Evolutionary conservation across 805 yeast species (phyloP), one percentile per base, ranked within the genome.

Genomic region (Candida ipomoeae): DNA sequence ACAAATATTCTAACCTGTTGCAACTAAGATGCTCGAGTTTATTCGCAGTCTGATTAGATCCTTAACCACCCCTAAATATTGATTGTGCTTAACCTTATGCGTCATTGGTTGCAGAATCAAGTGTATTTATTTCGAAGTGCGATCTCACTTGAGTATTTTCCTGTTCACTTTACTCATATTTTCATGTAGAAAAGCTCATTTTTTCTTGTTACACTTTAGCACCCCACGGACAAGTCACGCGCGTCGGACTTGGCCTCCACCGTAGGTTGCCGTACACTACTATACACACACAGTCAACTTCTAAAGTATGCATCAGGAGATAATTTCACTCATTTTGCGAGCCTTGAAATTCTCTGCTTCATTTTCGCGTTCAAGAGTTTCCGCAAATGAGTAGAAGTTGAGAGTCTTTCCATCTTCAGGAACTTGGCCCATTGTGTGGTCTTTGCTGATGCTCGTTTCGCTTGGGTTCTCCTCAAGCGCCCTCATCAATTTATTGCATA

Each of bases 301-400:
- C 11, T 10, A 26, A 26, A 26, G 11, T 26, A 26, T 23, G 33
- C 17, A 5, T 29, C 34, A 44, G 15, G 23, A 38, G 15, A 46
- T 39, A n/a, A 48, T 23, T 14, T 48, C 51, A 23, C 54, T 44
- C 45, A 47, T 45, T 18, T 42, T 35, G 8, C 23, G 20, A 21
- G 50, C 26, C n/a, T 44, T 47, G 44, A 52, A 52, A 15, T 31
- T 40, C 15, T 56, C 56, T 3, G 38, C 46, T 21, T 53, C 51
- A 18, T 49, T 51, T 46, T 65, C 68, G 39, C 62, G 57, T 34
- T 56, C 56, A 11, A 64, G 47, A 55, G 66, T 61, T 32, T 67
- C 71, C 2, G 69, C 70, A 54, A 59, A 67, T n/a, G 68, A 64
- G 51, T 64, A 67, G 44, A 60, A 67, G 33, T 66, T 65, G 35